Evolutionary conservation across 2,329 filamentous ascomycete species (phyloP), one percentile per base, ranked within the genome.

Genomic region (Pseudogymnoascus sp.): DNA sequence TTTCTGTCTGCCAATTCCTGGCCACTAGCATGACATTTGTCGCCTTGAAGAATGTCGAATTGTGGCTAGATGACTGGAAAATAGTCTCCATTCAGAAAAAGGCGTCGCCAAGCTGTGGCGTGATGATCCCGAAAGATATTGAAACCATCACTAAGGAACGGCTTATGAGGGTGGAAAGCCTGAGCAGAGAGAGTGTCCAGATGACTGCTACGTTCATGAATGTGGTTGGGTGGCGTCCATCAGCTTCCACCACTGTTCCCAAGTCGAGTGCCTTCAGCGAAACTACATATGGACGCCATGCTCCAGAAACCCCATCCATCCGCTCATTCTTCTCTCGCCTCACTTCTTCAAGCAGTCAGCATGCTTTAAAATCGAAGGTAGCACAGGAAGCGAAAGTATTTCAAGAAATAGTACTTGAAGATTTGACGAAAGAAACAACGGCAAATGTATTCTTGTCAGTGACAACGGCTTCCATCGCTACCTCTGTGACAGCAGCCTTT

Each of bases 11-110:
- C 69, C 92, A 96, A 72, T 99, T 99, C 66, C 77, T 99, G 56
- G 89, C 92, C 3, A 97, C 92, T 5, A 96, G 92, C 75, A 77
- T 99, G 71, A 97, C 94, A 0, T 99, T 99, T 75, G 92, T 99
- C 61, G 88, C 90, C 0, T 77, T 99, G 21, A 82, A 96, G 69
- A 82, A 81, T 60, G 89, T 99, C 62, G 92, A 97, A 69, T 83
- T 99, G 61, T 92, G 86, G 80, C 82, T 99, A 59, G 92, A 99
- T 69, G 86, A 94, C 67, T 92, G 88, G 76, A 87, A 86, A 67
- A 78, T 99, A 13, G 75, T 96, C 19, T 82, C 82, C 2, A 77
- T 99, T 37, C 81, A 79, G 60, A 99, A 99, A 76, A 95, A 92
- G 74, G 84, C 86, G 3, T 92, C 92, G 0, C 90, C 91, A 0